A percentile compares a stretch with the other conserved stretches of the same genome.
Evolutionary conservation across 2,329 filamentous ascomycete genomes (phyloP).

Genomic region (Gnomoniopsis sp.): DNA sequence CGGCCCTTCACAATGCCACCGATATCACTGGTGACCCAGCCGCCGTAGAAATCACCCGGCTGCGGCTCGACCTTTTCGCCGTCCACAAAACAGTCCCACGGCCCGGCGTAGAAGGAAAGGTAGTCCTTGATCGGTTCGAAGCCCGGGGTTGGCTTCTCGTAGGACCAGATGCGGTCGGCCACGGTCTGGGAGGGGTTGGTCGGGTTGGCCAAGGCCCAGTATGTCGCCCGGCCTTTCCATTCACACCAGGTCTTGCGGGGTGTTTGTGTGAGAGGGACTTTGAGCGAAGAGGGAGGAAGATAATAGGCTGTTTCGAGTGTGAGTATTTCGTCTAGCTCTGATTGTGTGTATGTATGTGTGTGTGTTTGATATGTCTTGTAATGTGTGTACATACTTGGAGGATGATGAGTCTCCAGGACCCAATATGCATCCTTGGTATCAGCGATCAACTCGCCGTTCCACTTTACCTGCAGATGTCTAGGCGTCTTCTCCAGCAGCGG

Average conservation of each 20-base stretch:
- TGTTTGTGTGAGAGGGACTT: conserved; percentile 43
- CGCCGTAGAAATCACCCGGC: conserved; percentile 61
- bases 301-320: conserved; percentile 50
- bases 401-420: conserved; percentile 61
- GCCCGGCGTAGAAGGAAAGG: conserved; percentile 57
- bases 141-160: conserved; percentile 47
- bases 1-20: conserved; percentile 46
- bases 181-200: conserved; percentile 33
- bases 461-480: conserved; percentile 54
- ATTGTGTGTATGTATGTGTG: not conserved
- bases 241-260: conserved; percentile 49
- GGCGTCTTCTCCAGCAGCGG: conserved; percentile 52
- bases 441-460: conserved; percentile 51
- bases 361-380: not conserved
- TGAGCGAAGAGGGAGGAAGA: conserved; percentile 48
- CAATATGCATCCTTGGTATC: conserved; percentile 58
- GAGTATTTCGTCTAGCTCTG: not conserved
- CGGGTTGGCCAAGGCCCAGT: conserved; percentile 47
- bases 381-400: conserved; percentile 45
- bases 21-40: conserved; percentile 61
- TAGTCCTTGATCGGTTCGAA: conserved; percentile 54
- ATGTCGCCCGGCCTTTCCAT: conserved; percentile 59
- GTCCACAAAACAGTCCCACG: conserved; percentile 61
- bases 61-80: conserved; percentile 57
- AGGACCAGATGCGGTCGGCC: conserved; percentile 55